These are phyloP conservation scores for Neurospora hispaniola DNA, from an alignment of 495 filamentous ascomycete genomes.

Conservation along the genomic window DNA sequence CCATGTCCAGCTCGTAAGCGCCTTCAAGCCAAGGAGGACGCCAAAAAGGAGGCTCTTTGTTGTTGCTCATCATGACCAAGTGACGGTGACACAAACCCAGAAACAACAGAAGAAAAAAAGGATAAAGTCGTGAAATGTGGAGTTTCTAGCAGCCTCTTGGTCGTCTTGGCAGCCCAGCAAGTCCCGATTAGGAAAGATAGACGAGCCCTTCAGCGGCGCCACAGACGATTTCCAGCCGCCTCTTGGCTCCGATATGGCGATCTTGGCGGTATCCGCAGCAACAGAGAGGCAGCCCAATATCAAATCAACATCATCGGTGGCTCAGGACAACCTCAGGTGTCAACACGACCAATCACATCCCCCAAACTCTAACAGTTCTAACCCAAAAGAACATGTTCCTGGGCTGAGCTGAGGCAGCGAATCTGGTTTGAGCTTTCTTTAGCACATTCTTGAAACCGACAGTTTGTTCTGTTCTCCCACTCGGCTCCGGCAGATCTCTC, in stretches of 20 bases:
- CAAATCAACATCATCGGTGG: background rate
- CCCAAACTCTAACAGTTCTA: background rate
- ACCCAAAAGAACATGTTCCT: background rate
- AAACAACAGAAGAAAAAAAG: background rate
- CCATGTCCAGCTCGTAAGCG: background rate
- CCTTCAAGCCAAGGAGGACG: background rate
- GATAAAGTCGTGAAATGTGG: background rate
- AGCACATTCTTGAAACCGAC: background rate
- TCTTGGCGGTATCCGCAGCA: background rate
- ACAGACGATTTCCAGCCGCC: conserved; percentile 6
- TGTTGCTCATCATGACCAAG: background rate
- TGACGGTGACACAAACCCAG: background rate
- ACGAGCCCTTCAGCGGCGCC: conserved; percentile 26
- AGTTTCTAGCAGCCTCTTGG: background rate
- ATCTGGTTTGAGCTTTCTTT: background rate
- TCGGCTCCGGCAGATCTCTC: background rate
- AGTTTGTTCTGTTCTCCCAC: background rate
- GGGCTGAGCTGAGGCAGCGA: background rate
- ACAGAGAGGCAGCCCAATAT: background rate
- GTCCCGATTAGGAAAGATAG: conserved; percentile 15
- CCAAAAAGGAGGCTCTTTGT: background rate
- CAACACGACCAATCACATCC: background rate
- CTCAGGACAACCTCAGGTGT: background rate
- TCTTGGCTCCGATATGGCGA: background rate
- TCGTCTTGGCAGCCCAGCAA: conserved; percentile 7